Evolutionary conservation across 2,329 filamentous ascomycete genomes (phyloP), one percentile per base, ranked within the genome.

Genomic region (Xylariaceae sp.): DNA sequence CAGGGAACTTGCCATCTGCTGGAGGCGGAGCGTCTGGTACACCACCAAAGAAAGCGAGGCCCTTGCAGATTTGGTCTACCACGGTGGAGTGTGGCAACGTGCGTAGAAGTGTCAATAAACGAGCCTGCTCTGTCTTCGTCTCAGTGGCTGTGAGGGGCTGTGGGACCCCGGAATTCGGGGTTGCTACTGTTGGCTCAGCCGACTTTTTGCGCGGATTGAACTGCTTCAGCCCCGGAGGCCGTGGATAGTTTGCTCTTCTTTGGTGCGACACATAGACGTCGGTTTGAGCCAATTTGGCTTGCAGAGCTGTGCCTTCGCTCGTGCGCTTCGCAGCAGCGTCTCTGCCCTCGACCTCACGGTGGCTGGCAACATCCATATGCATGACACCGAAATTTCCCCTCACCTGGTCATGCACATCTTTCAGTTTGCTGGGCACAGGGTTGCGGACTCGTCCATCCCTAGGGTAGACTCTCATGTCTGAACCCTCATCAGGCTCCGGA

Each of bases 321-420:
- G 75, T 73, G 35, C 74, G 71, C 56, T 79, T 77, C 5, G 76
- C 76, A 31, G 74, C 70, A 36, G 70, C 69, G 52, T 73, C 68
- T 33, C 73, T 65, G 28, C 70, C 64, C 35, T 70, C 62, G 27
- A 69, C 66, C 41, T 70, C 66, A 45, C 64, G 60, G 53, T 61
- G 66, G 40, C 62, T 63, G 15, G 54, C 52, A 17, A 75, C 63
- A 23, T 72, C 69, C 65, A 82, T 78, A 40, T 79, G 74, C 70
- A 82, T 78, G 28, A 81, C 74, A 31, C 69, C 66, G 55, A 82
- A 82, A 48, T 78, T 79, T 18, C 77, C 77, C 43, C 73, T 74
- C 50, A 69, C 71, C 17, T 66, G 64, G 46, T 73, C 69, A 14
- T 73, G 71, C 48, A 72, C 74, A 43, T 74, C 74, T 53, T 80